A percentile compares a stretch with the other conserved stretches of the same genome.
These are phyloP conservation scores for Lophiotrema nucula DNA, from an alignment of 495 filamentous ascomycete genomes.

Conservation along the genomic window DNA sequence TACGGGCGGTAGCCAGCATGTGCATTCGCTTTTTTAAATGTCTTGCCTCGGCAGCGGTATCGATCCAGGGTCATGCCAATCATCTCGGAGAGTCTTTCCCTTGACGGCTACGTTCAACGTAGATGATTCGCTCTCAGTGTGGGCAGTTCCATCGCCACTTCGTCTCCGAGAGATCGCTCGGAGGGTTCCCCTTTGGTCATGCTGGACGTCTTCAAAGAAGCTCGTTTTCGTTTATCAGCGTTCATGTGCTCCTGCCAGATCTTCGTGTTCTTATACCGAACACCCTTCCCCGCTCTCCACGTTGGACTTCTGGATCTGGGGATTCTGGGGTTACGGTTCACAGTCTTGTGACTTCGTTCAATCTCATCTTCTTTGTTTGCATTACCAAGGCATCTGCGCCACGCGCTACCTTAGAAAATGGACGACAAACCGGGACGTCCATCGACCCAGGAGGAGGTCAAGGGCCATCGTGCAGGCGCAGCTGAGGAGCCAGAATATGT, in stretches of 20 bases:
- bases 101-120: background rate
- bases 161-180: constrained; percentile 21
- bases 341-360: background rate
- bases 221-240: background rate
- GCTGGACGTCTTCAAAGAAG: background rate
- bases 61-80: constrained; percentile 19
- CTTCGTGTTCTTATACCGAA: constrained; percentile 10
- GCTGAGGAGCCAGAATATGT: background rate
- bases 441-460: constrained; percentile 1
- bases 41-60: constrained; percentile 13
- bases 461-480: background rate
- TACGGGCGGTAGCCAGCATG: background rate
- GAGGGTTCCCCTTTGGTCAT: background rate
- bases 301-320: constrained; percentile 2
- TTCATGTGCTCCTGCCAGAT: constrained; percentile 27
- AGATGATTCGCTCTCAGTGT: background rate
- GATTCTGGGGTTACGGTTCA: background rate
- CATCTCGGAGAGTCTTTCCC: constrained; percentile 25
- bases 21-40: constrained; percentile 1
- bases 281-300: too few relatives aligned
- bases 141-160: constrained; percentile 6
- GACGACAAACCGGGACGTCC: constrained; percentile 15
- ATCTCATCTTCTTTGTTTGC: background rate
- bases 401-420: constrained; percentile 12
- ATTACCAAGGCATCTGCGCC: background rate